These are phyloP conservation scores for Heliosperma pusillum DNA, from an alignment of 148 eudicot species.

Conservation along the genomic window DNA sequence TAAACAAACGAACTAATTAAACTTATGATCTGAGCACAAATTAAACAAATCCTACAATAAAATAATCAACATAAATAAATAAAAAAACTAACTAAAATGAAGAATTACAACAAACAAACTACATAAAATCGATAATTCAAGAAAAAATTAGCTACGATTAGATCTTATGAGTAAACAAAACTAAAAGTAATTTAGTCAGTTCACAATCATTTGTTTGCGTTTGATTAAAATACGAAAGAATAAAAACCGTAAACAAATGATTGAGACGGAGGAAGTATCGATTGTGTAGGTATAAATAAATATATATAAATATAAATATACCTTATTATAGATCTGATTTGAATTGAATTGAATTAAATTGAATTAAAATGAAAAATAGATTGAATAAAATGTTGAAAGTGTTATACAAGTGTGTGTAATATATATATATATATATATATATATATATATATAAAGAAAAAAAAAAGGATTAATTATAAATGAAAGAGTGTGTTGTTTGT, in stretches of 20 bases:
- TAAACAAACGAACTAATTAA: slow-evolving; percentile 1
- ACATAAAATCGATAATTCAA: neutral
- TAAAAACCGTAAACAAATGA: too few relatives aligned
- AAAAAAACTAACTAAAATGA: neutral
- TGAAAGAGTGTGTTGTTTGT: too few relatives aligned
- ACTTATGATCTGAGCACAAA: slow-evolving; percentile 12
- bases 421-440: too few relatives aligned
- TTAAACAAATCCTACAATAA: neutral
- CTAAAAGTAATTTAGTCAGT: too few relatives aligned
- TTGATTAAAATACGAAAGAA: too few relatives aligned
- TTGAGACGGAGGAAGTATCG: too few relatives aligned
- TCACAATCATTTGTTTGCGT: too few relatives aligned
- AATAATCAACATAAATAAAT: neutral
- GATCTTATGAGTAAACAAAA: neutral
- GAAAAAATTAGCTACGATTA: neutral
- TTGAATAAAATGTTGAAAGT: neutral
- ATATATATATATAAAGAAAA: too few relatives aligned
- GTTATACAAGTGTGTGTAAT: neutral
- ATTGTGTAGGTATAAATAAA: too few relatives aligned
- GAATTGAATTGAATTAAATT: neutral
- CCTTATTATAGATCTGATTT: neutral
- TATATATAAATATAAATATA: too few relatives aligned
- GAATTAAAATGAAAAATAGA: neutral
- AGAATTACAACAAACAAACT: neutral
- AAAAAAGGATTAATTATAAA: too few relatives aligned